Percentiles rank a stretch among this genome's conserved stretches.
Conservation (phyloP, 2,329 filamentous ascomycete genomes). For the Phyllosticta paracitricarpa region DNA sequence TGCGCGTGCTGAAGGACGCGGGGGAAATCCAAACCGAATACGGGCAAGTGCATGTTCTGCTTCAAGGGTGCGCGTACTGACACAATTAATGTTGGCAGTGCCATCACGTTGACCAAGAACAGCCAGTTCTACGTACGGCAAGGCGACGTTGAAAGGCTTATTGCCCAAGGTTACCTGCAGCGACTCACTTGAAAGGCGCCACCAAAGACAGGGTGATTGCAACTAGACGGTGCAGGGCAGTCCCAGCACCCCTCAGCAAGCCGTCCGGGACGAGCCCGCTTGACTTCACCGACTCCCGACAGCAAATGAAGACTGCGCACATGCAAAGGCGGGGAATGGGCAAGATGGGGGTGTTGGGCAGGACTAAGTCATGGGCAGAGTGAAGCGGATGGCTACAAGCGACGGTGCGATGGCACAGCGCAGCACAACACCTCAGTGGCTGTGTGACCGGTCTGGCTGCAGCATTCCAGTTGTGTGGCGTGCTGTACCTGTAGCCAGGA, state of each 20-base stretch:
- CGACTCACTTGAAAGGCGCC: conserved; percentile 44
- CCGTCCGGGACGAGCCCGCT: neutral
- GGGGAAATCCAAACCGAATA: conserved; percentile 99
- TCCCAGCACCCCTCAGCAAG: neutral
- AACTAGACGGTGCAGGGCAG: neutral
- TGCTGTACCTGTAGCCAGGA: no score
- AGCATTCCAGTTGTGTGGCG: neutral
- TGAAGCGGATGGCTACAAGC: neutral
- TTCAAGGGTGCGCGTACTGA: neutral
- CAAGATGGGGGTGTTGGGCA: neutral
- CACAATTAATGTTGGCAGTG: conserved; percentile 40
- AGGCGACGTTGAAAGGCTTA: conserved; percentile 88
- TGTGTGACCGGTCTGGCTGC: neutral
- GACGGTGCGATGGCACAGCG: neutral
- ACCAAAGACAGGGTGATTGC: neutral
- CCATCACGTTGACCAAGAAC: conserved; percentile 94
- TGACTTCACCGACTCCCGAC: neutral
- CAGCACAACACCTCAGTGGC: neutral
- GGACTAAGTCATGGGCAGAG: neutral
- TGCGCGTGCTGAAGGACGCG: conserved; percentile 88
- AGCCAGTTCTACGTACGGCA: conserved; percentile 96
- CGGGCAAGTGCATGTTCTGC: conserved; percentile 51
- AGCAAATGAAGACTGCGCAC: neutral
- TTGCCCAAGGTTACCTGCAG: conserved; percentile 89
- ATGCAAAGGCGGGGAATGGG: neutral